A percentile compares a stretch with the other conserved stretches of the same genome.
phyloP scores from a whole-genome alignment of 495 filamentous ascomycete species.

The Xylaria grammica region DNA sequence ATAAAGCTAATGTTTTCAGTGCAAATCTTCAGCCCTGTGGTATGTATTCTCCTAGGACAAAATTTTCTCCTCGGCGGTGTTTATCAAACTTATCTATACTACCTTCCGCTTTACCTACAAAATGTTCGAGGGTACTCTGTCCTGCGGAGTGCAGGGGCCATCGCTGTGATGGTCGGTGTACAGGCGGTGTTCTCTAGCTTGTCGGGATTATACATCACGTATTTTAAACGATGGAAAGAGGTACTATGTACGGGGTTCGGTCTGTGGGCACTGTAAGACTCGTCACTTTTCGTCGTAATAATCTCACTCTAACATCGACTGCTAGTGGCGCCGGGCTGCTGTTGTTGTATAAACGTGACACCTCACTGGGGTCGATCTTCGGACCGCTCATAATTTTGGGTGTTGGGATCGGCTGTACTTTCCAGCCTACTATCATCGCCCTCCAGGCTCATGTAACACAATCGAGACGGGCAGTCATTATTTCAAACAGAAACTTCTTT shows the following conservation, averaged over 20 bases:
- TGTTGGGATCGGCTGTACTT: constrained; percentile 59
- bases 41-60: constrained; percentile 61
- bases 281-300: background rate
- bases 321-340: constrained; percentile 55
- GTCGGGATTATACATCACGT: no score
- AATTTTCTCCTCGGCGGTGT: constrained; percentile 65
- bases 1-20: constrained; percentile 37
- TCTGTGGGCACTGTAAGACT: constrained; percentile 56
- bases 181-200: constrained; percentile 58
- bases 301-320: background rate
- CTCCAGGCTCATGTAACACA: constrained; percentile 67
- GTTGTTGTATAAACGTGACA: constrained; percentile 52
- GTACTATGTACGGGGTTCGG: constrained; percentile 61
- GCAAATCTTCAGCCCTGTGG: constrained; percentile 58
- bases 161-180: constrained; percentile 57
- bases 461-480: constrained; percentile 64
- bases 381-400: constrained; percentile 60
- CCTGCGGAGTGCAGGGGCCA: constrained; percentile 51
- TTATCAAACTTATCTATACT: constrained; percentile 61
- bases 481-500: constrained; percentile 67
- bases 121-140: constrained; percentile 43
- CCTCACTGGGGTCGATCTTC: constrained; percentile 26
- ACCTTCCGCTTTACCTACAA: constrained; percentile 54
- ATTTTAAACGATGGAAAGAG: constrained; percentile 57
- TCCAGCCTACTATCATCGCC: constrained; percentile 66